Evolutionary conservation across 345 rosid genomes (phyloP), one percentile per base, ranked within the genome.

Genomic region (Leavenworthia alabamica): DNA sequence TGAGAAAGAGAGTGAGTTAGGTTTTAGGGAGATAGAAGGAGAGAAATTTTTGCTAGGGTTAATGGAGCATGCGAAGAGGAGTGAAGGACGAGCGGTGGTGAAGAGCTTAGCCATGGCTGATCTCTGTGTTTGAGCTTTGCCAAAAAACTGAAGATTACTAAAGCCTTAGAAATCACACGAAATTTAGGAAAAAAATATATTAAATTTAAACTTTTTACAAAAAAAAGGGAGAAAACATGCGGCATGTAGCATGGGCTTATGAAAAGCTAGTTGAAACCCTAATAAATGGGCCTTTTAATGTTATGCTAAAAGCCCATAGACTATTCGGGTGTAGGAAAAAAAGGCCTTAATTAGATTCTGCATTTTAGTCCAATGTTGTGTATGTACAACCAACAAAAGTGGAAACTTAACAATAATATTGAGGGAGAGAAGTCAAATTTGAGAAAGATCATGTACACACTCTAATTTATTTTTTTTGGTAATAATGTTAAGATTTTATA

Each of bases 121-220:
- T 69, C 68, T 62, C 45, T 54, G 50, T 53, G 42, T 51, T n/a
- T 8, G 20, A 59, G 37, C 51, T 58, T 15, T 20, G 35, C 1
- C 14, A 67, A 16, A 6, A 53, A 32, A 6, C 6, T 23, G 41
- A 53, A 39, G 67, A 60, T 51, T 52, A 33, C 40, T 43, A 0
- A 56, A 39, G 27, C 40, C 45, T 33, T 33, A 36, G 5, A 52
- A 44, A 46, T 70, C 74, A 70, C 74, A 70, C 74, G 74, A 70
- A 53, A 45, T 70, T 62, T 44, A 45, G 62, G 37, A 61, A 68
- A 22, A 17, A 49, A 67, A 40, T 48, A 8, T 48, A 8, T 2
- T 2, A 44, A 32, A 1, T 40, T 50, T 12, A 48, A 20, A 57
- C 47, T 32, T 28, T 20, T 20, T 14, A 40, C 4, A 20, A 14